Evolutionary conservation across 768 basidiomycete species (phyloP), one percentile per base, ranked within the genome.

Genomic region (Postia placenta): DNA sequence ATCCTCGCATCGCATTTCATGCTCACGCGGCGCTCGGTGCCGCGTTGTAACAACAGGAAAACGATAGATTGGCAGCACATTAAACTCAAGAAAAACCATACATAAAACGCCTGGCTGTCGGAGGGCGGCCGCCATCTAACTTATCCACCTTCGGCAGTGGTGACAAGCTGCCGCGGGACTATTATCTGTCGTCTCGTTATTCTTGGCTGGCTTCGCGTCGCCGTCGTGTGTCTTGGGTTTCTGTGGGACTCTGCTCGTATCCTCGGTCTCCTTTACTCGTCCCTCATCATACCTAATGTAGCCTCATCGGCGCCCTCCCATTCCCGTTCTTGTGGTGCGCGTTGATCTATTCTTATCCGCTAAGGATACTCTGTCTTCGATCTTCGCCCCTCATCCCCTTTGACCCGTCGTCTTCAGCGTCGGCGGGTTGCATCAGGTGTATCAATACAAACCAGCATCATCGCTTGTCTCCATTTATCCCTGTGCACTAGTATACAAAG

Each of bases 171-270:
- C 53, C 51, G 49, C 44, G 56, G 55, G 57, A 48, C 54, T 60
- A 62, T 57, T 58, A 60, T 59, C 49, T 60, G 64, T 69, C 60
- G 64, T 49, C 56, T 59, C 56, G 50, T 46, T 56, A 54, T 42
- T 49, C 51, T 60, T 56, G 55, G 55, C 55, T 57, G 57, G 56
- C 53, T 48, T 44, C 35, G 46, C 48, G 45, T 47, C 53, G 14
- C 51, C 50, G 48, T 60, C 65, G 68, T 64, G 54, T n/a, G n/a
- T n/a, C 42, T 56, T 47, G 50, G 35, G 47, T 42, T 54, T 50
- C 41, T 30, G 43, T 52, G 48, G 53, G 56, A 57, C 56, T 48
- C 44, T 54, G 47, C 45, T 55, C 56, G 45, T 49, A 54, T 59
- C 53, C 50, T 53, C 49, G n/a, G 26, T 39, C 15, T 33, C 47